Base-by-base conservation (phyloP, 768 basidiomycete species). In the Boletus rubroflammeus region DNA sequence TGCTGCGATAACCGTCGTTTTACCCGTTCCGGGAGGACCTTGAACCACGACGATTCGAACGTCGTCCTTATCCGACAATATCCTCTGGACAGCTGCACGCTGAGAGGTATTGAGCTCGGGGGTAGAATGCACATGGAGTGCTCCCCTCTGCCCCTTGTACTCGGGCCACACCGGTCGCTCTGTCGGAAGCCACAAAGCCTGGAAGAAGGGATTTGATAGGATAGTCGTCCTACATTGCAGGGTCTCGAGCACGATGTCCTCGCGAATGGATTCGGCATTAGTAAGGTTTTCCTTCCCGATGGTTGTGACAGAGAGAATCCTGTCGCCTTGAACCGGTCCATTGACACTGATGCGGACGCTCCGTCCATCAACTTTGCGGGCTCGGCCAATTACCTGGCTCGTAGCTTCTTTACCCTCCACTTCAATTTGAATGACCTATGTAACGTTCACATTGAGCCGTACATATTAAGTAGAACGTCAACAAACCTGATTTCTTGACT, bases 261-360 rank as follows among this genome's bases (percentile, higher is more conserved):
- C 56, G 5, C 72, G 68, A 19, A 17, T 3, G 3, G 58, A 48
- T 50, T 88, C 85, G 3, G 88, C 85, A 17, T 59, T 71, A 2
- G 86, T 89, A 0, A 76, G 78, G 28, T 70, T 72, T 50, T 78
- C 83, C 28, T 75, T 78, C 3, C 84, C 86, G 40, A 78, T 68
- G 3, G 84, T 79, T 9, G 66, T 76, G 39, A 88, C 72, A 4
- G 67, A 65, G 17, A 61, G 15, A 45, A 70, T 54, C 25, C 47
- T 58, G 15, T 52, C 40, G 2, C 54, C 56, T 31, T 41, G n/a
- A 19, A 73, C 21, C 1, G 60, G n/a, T 10, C 51, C 64, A 5
- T 62, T 48, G 32, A 78, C 40, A 11, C 39, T 29, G 26, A 81
- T 57, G 4, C 28, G 57, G 0, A 71, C 77, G 13, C 59, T 60